Evolutionary conservation across 208 protist species (phyloP).

Genomic region (Vickermania spadyakhi): DNA sequence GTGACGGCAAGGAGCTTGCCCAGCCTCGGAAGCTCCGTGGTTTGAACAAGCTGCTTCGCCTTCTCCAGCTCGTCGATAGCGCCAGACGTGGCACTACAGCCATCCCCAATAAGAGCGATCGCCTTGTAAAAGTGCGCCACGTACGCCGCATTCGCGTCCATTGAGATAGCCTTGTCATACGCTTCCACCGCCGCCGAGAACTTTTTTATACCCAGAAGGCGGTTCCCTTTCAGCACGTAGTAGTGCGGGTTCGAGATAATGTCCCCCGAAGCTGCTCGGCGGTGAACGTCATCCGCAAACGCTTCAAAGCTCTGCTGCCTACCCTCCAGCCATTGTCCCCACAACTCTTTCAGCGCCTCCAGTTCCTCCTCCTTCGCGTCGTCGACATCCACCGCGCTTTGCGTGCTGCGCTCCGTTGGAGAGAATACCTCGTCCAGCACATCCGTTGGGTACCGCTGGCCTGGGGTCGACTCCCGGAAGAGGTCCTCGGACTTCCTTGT

Average conservation of each 20-base stretch:
- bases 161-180: not conserved
- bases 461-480: no score
- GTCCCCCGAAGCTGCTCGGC: not conserved
- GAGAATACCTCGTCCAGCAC: not conserved
- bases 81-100: no score
- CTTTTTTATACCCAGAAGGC: not conserved
- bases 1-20: no score
- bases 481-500: no score
- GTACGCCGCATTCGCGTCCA: not conserved
- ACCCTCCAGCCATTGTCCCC: not conserved
- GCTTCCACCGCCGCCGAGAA: not conserved
- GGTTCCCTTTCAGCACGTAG: not conserved
- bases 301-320: not conserved
- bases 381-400: no score
- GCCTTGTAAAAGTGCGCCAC: not conserved
- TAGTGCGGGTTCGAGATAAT: not conserved
- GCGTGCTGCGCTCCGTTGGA: not conserved
- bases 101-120: not conserved
- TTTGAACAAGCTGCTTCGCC: no score
- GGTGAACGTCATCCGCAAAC: not conserved
- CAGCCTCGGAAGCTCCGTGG: no score
- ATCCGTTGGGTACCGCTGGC: not conserved
- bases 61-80: no score
- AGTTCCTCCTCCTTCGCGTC: not conserved
- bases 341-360: not conserved